phyloP scores from a whole-genome alignment of 2,329 filamentous ascomycete genomes.

The Cladophialophora psammophila region DNA sequence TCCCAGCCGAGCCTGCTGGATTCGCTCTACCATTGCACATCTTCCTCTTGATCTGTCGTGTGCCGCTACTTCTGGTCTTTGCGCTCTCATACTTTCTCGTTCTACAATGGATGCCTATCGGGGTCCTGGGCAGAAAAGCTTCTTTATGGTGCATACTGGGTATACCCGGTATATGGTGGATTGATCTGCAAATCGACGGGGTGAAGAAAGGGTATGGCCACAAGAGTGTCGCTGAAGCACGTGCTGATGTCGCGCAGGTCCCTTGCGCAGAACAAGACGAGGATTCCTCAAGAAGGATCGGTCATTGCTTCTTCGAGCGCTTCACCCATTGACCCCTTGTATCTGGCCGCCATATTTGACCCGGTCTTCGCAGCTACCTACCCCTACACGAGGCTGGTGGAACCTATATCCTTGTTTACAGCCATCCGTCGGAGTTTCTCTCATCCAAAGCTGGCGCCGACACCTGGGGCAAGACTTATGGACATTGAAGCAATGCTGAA shows the following conservation, averaged over 20 bases:
- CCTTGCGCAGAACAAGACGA: constrained; percentile 73
- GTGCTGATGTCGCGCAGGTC: constrained; percentile 54
- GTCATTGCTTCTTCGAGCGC: constrained; percentile 92
- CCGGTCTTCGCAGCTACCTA: constrained; percentile 91
- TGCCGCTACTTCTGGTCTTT: constrained; percentile 77
- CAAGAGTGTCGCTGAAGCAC: constrained; percentile 2
- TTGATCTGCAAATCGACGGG: constrained; percentile 96
- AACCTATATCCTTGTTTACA: constrained; percentile 76
- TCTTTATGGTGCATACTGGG: constrained; percentile 86
- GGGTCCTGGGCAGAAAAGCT: constrained; percentile 75
- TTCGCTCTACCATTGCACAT: constrained; percentile 70
- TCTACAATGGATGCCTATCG: constrained; percentile 81
- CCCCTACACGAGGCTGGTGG: constrained; percentile 74
- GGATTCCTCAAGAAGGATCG: constrained; percentile 78
- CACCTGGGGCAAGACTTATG: constrained; percentile 59
- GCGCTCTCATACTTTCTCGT: constrained; percentile 76
- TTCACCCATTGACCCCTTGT: constrained; percentile 89
- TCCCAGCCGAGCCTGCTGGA: constrained; percentile 69
- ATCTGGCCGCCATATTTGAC: constrained; percentile 94
- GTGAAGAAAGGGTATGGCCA: constrained; percentile 80
- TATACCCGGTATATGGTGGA: constrained; percentile 95
- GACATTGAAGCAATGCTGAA: constrained; percentile 69
- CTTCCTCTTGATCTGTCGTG: constrained; percentile 79
- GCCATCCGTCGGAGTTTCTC: constrained; percentile 78
- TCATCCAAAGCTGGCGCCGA: constrained; percentile 59